phyloP scores from a whole-genome alignment of 345 rosid genomes.

The Pelargonium nanum region DNA sequence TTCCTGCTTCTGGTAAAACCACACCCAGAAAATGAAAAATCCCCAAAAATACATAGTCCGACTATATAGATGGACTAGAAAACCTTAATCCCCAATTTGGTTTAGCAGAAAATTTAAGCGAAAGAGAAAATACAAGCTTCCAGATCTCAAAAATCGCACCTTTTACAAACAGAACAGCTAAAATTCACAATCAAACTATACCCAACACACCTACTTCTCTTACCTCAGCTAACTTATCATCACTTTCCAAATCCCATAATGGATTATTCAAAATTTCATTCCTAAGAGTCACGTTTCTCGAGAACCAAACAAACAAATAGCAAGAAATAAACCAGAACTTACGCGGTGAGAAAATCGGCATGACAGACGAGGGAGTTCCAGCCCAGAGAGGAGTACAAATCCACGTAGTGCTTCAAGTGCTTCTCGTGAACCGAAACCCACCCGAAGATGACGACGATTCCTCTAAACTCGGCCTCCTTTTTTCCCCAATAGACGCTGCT shows the following conservation, averaged over 20 bases:
- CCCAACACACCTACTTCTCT: background rate
- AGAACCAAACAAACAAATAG: background rate
- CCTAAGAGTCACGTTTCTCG: background rate
- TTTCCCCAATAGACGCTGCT: constrained; percentile 56
- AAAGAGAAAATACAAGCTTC: background rate
- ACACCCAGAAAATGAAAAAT: background rate
- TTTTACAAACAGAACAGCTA: background rate
- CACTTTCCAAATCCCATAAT: background rate
- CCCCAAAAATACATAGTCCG: too few relatives aligned
- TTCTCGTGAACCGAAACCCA: constrained; percentile 60
- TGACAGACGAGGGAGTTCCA: constrained; percentile 81
- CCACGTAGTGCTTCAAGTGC: constrained; percentile 36
- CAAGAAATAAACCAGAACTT: constrained; percentile 11
- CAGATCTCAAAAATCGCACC: background rate
- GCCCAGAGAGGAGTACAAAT: constrained; percentile 77
- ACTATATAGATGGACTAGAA: too few relatives aligned
- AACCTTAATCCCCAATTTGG: background rate
- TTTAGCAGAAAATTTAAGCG: background rate
- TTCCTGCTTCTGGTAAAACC: background rate
- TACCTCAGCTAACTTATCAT: background rate
- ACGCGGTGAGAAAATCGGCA: constrained; percentile 72
- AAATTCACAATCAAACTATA: background rate
- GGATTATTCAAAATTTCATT: background rate
- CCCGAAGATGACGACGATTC: constrained; percentile 63
- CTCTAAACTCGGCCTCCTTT: constrained; percentile 32